Evolutionary conservation across 2,329 filamentous ascomycete genomes (phyloP).

Genomic region (Colletotrichum lindemuthianum): DNA sequence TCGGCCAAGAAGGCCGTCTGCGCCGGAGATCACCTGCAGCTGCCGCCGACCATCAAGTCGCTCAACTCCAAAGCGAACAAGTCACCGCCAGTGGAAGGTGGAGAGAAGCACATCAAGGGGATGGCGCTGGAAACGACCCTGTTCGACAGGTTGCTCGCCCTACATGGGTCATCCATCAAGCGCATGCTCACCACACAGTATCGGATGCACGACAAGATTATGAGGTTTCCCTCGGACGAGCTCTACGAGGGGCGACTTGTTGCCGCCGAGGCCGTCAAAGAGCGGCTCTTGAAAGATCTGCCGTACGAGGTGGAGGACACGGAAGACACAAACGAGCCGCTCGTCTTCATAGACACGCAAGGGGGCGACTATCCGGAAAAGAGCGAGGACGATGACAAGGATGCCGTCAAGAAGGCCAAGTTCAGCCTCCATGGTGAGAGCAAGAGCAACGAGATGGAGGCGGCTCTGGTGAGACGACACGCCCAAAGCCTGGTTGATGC

Average conservation of each 20-base stretch:
- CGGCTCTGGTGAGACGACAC: conserved; percentile 80
- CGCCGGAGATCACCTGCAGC: conserved; percentile 92
- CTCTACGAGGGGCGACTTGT: conserved; percentile 85
- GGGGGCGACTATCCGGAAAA: conserved; percentile 91
- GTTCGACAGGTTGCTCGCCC: conserved; percentile 85
- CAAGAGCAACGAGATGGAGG: conserved; percentile 94
- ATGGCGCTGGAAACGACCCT: conserved; percentile 86
- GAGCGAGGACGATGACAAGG: conserved; percentile 75
- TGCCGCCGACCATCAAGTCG: conserved; percentile 95
- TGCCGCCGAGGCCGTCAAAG: conserved; percentile 82
- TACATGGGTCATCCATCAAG: conserved; percentile 88
- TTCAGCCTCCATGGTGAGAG: conserved; percentile 65
- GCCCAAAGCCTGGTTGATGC: conserved; percentile 79
- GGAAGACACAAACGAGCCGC: conserved; percentile 86
- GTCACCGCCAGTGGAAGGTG: conserved; percentile 41
- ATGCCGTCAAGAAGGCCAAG: conserved; percentile 54
- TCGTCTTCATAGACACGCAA: conserved; percentile 96
- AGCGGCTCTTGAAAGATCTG: conserved; percentile 78
- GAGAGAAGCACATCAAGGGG: conserved; percentile 55
- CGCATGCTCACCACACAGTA: conserved; percentile 97
- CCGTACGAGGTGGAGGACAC: conserved; percentile 80
- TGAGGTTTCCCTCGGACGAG: conserved; percentile 91
- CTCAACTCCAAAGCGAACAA: conserved; percentile 62
- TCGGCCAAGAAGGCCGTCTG: conserved; percentile 85
- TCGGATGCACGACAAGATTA: conserved; percentile 96